Base-by-base conservation (phyloP, 768 basidiomycete genomes). In the Hydnomerulius pinastri region DNA sequence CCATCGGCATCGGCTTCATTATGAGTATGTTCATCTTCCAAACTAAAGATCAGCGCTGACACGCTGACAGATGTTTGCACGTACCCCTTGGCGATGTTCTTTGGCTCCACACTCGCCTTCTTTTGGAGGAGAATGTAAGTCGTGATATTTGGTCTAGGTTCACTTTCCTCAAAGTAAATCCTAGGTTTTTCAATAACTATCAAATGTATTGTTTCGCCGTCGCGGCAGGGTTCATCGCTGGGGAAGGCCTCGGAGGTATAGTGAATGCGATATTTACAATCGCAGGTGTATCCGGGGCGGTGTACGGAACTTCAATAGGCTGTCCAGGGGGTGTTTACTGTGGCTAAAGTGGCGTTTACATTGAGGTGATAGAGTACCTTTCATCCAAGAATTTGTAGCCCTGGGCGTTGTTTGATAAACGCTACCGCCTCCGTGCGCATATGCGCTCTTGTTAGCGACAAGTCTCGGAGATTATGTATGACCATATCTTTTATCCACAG, bases 141-240 rank as follows among this genome's bases (percentile, higher is more conserved):
- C 11, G 13, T 9, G 18, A 18, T 11, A 15, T 23, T 35, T 12
- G 20, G 2, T 46, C 21, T 33, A 25, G 27, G n/a, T n/a, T 35
- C 32, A 35, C n/a, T n/a, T 27, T n/a, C 5, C 42, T 27, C 2
- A 5, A 17, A 20, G 6, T 12, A 27, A 4, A 32, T 20, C n/a
- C 33, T 35, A 37, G 50, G 41, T 50, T 43, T 42, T 51, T 51
- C 21, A 29, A 29, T 27, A 38, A 39, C 40, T 51, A 54, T 43
- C 49, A 50, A 30, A 53, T 54, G 63, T 67, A 68, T 56, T 65
- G 66, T 27, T 71, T 33, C 40, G 65, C 72, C 12, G 36, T 74
- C 17, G 71, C 73, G 24, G 68, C 74, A 11, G 73, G 72, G 25
- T 66, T 71, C 53, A 64, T 75, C 29, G 72, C 73, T 10, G 73